Percentiles rank a stretch among this genome's conserved stretches.
Evolutionary conservation across 352 stramenopile species (phyloP).

Genomic region (Globisporangium nodosum): DNA sequence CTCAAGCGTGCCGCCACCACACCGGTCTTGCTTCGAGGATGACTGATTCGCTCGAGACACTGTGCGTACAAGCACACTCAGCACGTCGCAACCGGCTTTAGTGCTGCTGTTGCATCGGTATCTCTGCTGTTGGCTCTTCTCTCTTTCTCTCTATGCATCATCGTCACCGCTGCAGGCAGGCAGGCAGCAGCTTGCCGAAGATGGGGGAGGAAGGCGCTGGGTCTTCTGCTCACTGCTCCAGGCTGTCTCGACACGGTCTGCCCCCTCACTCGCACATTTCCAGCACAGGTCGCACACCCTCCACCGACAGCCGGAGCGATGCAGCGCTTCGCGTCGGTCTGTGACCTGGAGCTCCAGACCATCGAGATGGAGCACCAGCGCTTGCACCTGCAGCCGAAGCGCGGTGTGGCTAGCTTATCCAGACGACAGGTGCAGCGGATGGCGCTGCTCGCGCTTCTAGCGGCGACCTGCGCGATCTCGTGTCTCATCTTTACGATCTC

Average conservation of each 20-base stretch:
- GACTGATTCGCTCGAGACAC: not conserved
- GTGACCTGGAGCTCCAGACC: slow-evolving; percentile 12
- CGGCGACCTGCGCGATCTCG: slow-evolving; percentile 6
- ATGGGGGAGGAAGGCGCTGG: not conserved
- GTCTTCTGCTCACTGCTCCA: not conserved
- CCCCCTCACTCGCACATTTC: not conserved
- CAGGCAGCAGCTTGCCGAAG: not conserved
- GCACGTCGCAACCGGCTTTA: not conserved
- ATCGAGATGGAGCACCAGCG: not conserved
- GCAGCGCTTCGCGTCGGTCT: slow-evolving; percentile 12
- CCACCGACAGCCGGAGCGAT: not conserved
- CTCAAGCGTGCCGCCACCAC: not conserved
- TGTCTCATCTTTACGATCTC: slow-evolving; percentile 9
- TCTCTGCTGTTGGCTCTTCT: too few relatives aligned
- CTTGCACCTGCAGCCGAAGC: slow-evolving; percentile 3
- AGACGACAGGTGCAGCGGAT: slow-evolving; percentile 6
- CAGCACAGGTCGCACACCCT: not conserved
- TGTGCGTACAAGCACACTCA: not conserved
- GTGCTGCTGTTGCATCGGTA: not conserved
- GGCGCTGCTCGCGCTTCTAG: slow-evolving; percentile 1
- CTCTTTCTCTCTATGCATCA: not conserved
- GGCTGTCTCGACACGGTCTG: not conserved
- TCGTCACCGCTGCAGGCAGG: not conserved
- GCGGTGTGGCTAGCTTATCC: not conserved
- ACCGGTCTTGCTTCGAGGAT: not conserved